Base-by-base conservation (phyloP, 2,329 filamentous ascomycete genomes). In the Mollisia scopiformis region DNA sequence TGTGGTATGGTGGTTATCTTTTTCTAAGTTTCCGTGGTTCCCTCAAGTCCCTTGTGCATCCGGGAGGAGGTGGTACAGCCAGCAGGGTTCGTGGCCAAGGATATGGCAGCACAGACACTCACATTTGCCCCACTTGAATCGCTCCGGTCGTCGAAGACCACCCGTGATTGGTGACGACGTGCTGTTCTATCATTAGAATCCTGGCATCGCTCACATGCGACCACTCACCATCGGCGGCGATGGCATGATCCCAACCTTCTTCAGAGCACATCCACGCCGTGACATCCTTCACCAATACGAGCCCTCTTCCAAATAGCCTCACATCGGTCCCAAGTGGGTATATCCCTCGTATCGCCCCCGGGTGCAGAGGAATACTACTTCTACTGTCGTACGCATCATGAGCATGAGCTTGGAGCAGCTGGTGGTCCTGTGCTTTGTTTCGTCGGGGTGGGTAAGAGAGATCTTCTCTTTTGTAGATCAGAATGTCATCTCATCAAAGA, bases 251-350 rank as follows among this genome's bases (percentile, higher is more conserved):
- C 27, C 23, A 7, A 47, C 21, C 23, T 16, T 11, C 25, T 33
- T 28, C 30, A 35, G 46, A 51, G 49, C 50, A n/a, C n/a, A n/a
- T 31, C 50, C 55, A 54, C n/a, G 33, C 8, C 21, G n/a, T 30
- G 33, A 60, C 46, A 57, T 46, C 53, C 53, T 33, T 46, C 43
- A n/a, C n/a, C 28, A 60, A 60, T 60, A 60, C 58, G 58, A 60
- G 51, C 14, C 27, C n/a, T 16, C 28, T 35, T 57, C 28, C n/a
- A 55, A 19, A 58, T 62, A 55, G 50, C 59, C 43, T 58, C 59
- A 55, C 33, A 57, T 50, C 21, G 10, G 50, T 28, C 55, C 27
- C 47, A 51, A 50, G 37, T 43, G 33, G 54, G 59, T 30, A 43
- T 43, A 21, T 43, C 23, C n/a, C 16, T 21, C 39, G 6, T 10